Percentiles rank a stretch among this genome's conserved stretches.
These are phyloP conservation scores for Yamadazyma akitaensis DNA, from an alignment of 805 yeast species.

Conservation along the genomic window DNA sequence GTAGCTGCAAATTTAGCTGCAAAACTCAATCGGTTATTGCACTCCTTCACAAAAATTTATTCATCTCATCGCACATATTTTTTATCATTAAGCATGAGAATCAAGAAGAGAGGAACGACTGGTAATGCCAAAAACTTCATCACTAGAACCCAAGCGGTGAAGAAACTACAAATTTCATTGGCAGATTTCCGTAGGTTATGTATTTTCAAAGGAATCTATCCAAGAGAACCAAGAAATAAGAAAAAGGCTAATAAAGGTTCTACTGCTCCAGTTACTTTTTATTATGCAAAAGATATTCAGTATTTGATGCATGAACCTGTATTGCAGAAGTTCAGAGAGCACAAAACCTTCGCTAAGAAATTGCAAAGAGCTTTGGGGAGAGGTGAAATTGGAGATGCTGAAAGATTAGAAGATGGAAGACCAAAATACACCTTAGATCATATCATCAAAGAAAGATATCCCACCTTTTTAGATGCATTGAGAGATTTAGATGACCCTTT, in stretches of 20 bases:
- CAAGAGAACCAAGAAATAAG: slow-evolving; percentile 93
- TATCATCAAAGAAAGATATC: slow-evolving; percentile 92
- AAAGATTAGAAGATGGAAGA: slow-evolving; percentile 73
- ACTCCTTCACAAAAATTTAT: slow-evolving; percentile 1
- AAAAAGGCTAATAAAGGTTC: slow-evolving; percentile 97
- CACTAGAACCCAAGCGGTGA: slow-evolving; percentile 92
- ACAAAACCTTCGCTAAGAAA: slow-evolving; percentile 90
- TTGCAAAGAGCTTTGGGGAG: slow-evolving; percentile 85
- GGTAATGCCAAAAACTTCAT: slow-evolving; percentile 92
- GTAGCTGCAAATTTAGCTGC: neutral
- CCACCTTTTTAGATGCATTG: slow-evolving; percentile 86
- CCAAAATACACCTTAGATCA: slow-evolving; percentile 86
- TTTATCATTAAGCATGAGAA: slow-evolving; percentile 39
- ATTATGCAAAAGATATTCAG: slow-evolving; percentile 90
- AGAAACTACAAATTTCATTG: slow-evolving; percentile 84
- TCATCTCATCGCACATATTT: slow-evolving; percentile 10
- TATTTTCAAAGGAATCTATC: slow-evolving; percentile 96
- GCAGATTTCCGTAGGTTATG: slow-evolving; percentile 97
- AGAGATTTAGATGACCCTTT: slow-evolving; percentile 94
- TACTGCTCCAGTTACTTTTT: slow-evolving; percentile 94
- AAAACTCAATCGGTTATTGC: neutral
- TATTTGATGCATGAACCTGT: slow-evolving; percentile 95
- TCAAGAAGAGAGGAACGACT: slow-evolving; percentile 76
- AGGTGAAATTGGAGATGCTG: slow-evolving; percentile 88
- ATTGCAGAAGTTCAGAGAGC: slow-evolving; percentile 86